Evolutionary conservation across 257 asterid species (phyloP).

Genomic region (Phtheirospermum japonicum): DNA sequence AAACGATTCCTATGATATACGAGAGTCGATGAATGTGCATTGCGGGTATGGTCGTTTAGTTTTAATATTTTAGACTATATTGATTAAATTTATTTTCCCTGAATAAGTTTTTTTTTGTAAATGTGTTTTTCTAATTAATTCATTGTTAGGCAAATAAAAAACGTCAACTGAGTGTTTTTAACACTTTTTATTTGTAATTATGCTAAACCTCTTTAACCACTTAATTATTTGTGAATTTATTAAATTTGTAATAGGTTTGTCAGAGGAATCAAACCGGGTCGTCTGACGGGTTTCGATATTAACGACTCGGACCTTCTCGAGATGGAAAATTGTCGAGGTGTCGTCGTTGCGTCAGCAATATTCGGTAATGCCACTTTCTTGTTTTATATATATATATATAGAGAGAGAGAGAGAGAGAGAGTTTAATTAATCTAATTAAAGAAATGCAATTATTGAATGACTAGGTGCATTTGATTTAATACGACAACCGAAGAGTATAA

Average conservation of each 20-base stretch:
- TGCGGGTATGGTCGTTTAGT: slow-evolving; percentile 58
- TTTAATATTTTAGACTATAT: slow-evolving; percentile 1
- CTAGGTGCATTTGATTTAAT: slow-evolving; percentile 75
- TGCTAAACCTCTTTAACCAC: background rate
- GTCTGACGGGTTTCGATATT: slow-evolving; percentile 63
- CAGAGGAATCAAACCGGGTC: slow-evolving; percentile 66
- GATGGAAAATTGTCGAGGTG: slow-evolving; percentile 71
- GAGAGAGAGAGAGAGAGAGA: too few relatives aligned
- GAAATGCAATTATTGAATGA: slow-evolving; percentile 9
- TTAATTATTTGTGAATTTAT: background rate
- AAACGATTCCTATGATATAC: slow-evolving; percentile 59
- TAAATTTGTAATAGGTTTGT: slow-evolving; percentile 47
- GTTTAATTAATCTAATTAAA: background rate
- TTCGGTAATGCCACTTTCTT: slow-evolving; percentile 45
- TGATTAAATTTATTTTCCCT: background rate
- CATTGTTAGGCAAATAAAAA: too few relatives aligned
- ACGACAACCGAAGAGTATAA: slow-evolving; percentile 63
- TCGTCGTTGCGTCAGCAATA: slow-evolving; percentile 75
- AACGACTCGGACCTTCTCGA: slow-evolving; percentile 61
- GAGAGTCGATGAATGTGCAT: slow-evolving; percentile 64
- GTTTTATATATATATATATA: background rate
- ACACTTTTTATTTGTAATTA: too few relatives aligned
- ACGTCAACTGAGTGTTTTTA: too few relatives aligned
- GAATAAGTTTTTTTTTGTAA: background rate
- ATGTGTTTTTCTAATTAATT: background rate